phyloP scores from a whole-genome alignment of 108 stramenopile species.

The Ochromonas danica region DNA sequence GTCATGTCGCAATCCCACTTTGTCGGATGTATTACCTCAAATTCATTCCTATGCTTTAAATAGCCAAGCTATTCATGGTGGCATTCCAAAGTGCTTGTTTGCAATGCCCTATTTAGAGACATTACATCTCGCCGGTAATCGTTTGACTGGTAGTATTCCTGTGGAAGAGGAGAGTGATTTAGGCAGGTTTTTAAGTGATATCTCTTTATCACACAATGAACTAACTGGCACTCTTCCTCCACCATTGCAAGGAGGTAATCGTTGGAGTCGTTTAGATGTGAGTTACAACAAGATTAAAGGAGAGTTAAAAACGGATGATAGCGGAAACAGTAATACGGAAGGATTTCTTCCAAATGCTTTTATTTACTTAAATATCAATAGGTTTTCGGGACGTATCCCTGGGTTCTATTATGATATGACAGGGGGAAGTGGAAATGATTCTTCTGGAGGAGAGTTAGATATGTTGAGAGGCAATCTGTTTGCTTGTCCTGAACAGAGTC shows the following conservation, averaged over 20 bases:
- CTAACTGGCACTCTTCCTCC: not conserved
- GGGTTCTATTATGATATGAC: no score
- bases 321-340: no score
- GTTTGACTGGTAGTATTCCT: not conserved
- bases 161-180: not conserved
- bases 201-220: not conserved
- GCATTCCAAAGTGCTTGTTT: not conserved
- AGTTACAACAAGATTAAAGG: slow-evolving; percentile 1
- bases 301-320: no score
- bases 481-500: no score
- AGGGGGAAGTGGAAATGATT: no score
- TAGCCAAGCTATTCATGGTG: not conserved
- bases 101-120: not conserved
- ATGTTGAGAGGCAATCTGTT: no score
- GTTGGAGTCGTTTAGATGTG: not conserved
- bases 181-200: not conserved
- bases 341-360: no score
- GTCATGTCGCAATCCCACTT: not conserved
- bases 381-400: no score
- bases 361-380: no score
- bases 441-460: no score
- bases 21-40: not conserved
- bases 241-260: not conserved
- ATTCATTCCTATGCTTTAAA: not conserved
- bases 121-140: not conserved